These are phyloP conservation scores for Helicocarpus griseus DNA, from an alignment of 2,329 filamentous ascomycete species.

Conservation along the genomic window DNA sequence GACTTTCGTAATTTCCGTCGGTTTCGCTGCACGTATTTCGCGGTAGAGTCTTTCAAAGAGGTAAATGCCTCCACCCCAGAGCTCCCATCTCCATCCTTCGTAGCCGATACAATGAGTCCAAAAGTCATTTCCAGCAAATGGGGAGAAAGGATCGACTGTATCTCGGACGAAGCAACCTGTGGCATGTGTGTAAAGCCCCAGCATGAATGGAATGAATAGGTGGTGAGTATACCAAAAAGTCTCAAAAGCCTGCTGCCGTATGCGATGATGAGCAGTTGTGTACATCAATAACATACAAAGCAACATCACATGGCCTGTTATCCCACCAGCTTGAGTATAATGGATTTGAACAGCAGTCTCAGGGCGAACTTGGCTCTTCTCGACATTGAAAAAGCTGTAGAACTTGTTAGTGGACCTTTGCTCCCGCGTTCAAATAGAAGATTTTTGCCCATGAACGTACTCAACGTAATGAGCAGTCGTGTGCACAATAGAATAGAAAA, in stretches of 20 bases:
- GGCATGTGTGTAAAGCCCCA: constrained; percentile 91
- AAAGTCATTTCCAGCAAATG: constrained; percentile 71
- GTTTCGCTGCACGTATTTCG: constrained; percentile 72
- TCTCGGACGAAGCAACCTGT: constrained; percentile 95
- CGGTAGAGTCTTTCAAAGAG: constrained; percentile 81
- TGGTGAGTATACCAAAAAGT: constrained; percentile 99
- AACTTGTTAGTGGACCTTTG: constrained; percentile 17
- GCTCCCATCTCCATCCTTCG: constrained; percentile 93
- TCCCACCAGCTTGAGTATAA: constrained; percentile 77
- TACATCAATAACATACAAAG: constrained; percentile 99
- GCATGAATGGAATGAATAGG: constrained; percentile 90
- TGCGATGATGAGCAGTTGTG: constrained; percentile 85
- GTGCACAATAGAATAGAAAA: constrained; percentile 73
- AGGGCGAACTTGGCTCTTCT: constrained; percentile 70
- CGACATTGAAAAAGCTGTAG: constrained; percentile 83
- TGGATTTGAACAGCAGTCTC: constrained; percentile 81
- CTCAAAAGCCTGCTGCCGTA: constrained; percentile 94
- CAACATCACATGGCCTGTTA: constrained; percentile 95
- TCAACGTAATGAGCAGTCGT: constrained; percentile 85
- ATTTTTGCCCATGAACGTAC: constrained; percentile 38
- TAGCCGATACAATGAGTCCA: constrained; percentile 95
- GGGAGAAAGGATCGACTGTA: constrained; percentile 59
- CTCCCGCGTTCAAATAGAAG: neutral
- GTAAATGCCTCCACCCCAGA: constrained; percentile 77
- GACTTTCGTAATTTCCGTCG: constrained; percentile 85